A percentile compares a stretch with the other conserved stretches of the same genome.
Conservation (phyloP, 192 early-diverging fungal genomes). For the Coemansia sp. region DNA sequence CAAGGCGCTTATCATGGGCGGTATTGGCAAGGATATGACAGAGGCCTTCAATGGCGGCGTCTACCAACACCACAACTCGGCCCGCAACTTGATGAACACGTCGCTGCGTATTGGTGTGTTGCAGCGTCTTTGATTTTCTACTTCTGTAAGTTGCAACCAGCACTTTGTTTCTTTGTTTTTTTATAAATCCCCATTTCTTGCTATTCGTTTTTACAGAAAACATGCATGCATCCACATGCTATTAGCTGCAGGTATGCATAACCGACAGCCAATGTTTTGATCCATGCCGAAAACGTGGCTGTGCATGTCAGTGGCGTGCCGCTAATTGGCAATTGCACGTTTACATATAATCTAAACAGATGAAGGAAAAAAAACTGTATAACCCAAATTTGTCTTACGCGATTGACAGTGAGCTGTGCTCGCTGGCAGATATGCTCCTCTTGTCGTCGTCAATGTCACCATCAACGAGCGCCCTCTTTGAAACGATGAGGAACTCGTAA, state of each 20-base stretch:
- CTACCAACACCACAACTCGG: slow-evolving; percentile 88
- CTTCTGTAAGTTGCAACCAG: not conserved
- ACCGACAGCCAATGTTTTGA: too few relatives aligned
- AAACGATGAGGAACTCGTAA: slow-evolving; percentile 60
- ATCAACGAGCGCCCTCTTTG: slow-evolving; percentile 32
- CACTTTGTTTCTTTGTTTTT: not conserved
- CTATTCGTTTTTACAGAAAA: not conserved
- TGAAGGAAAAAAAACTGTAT: not conserved
- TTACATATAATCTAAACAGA: too few relatives aligned
- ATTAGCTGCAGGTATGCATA: too few relatives aligned
- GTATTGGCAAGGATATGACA: slow-evolving; percentile 84
- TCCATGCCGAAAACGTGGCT: too few relatives aligned
- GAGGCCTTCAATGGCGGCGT: slow-evolving; percentile 86
- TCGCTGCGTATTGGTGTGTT: slow-evolving; percentile 52
- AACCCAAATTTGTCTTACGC: slow-evolving; percentile 8
- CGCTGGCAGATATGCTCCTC: slow-evolving; percentile 11
- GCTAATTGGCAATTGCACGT: too few relatives aligned
- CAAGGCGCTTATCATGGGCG: slow-evolving; percentile 63
- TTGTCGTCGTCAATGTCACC: slow-evolving; percentile 16
- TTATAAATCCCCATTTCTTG: not conserved
- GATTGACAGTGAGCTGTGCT: slow-evolving; percentile 28
- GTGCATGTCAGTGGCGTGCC: too few relatives aligned
- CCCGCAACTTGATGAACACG: slow-evolving; percentile 70
- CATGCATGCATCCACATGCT: too few relatives aligned
- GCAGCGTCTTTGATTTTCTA: slow-evolving; percentile 26